These are phyloP conservation scores for Fusarium paranaense DNA, from an alignment of 2,329 filamentous ascomycete species.

Conservation along the genomic window DNA sequence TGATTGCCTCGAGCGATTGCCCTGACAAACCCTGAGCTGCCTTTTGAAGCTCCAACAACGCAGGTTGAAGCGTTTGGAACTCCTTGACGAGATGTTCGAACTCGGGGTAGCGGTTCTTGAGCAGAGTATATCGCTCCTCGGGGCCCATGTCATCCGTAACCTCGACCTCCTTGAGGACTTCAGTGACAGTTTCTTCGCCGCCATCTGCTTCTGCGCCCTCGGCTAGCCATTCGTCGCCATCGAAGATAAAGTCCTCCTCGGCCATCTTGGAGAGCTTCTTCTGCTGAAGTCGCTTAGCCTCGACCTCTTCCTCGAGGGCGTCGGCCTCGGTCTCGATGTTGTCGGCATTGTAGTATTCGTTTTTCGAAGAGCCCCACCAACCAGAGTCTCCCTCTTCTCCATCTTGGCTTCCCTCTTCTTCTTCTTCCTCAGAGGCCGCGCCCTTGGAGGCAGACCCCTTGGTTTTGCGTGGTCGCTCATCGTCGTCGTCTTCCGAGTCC, in stretches of 20 bases:
- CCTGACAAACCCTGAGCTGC: slow-evolving; percentile 64
- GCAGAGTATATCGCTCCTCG: slow-evolving; percentile 79
- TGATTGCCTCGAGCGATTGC: slow-evolving; percentile 72
- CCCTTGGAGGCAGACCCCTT: slow-evolving; percentile 47
- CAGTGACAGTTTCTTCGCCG: slow-evolving; percentile 76
- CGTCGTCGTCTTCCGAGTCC: slow-evolving; percentile 61
- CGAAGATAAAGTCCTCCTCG: slow-evolving; percentile 93
- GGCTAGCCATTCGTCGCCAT: slow-evolving; percentile 86
- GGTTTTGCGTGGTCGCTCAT: slow-evolving; percentile 48
- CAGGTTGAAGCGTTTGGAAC: slow-evolving; percentile 77
- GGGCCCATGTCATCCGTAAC: slow-evolving; percentile 82
- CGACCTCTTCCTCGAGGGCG: slow-evolving; percentile 90
- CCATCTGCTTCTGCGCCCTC: slow-evolving; percentile 63
- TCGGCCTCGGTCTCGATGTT: slow-evolving; percentile 71
- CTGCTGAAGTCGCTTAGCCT: slow-evolving; percentile 88
- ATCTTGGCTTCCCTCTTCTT: slow-evolving; percentile 68
- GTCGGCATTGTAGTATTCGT: slow-evolving; percentile 95
- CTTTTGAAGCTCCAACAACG: slow-evolving; percentile 69
- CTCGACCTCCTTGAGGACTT: slow-evolving; percentile 86
- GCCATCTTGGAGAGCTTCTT: slow-evolving; percentile 92
- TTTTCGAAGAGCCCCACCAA: slow-evolving; percentile 88
- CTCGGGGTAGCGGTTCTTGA: slow-evolving; percentile 89
- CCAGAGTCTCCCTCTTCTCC: slow-evolving; percentile 70
- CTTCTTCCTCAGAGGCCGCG: slow-evolving; percentile 57
- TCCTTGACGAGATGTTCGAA: slow-evolving; percentile 89